Conservation (phyloP, 2,329 filamentous ascomycete genomes). For the Venturiaceae sp. region DNA sequence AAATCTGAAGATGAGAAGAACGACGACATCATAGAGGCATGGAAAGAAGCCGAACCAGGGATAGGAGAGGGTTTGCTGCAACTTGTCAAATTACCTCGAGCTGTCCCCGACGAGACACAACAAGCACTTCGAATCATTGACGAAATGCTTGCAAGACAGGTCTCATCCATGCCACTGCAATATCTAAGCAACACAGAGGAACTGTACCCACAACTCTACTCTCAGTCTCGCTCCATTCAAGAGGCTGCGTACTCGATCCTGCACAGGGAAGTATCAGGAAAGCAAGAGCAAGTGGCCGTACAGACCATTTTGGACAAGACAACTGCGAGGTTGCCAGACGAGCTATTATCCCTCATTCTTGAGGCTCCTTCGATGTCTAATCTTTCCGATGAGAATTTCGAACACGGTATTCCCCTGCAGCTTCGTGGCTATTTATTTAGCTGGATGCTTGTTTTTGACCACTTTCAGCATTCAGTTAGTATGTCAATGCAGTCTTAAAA, state of each 20-base stretch:
- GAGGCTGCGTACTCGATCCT: conserved; percentile 72
- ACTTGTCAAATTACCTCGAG: conserved; percentile 49
- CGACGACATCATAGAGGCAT: conserved; percentile 72
- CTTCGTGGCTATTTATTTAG: conserved; percentile 76
- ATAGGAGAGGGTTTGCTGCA: conserved; percentile 51
- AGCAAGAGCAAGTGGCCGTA: conserved; percentile 74
- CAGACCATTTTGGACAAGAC: conserved; percentile 64
- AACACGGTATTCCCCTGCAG: conserved; percentile 54
- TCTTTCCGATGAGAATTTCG: conserved; percentile 55
- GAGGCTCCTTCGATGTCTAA: conserved; percentile 64
- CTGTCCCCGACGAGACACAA: conserved; percentile 42
- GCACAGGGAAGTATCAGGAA: conserved; percentile 65
- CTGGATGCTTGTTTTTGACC: conserved; percentile 85
- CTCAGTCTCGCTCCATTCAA: conserved; percentile 66
- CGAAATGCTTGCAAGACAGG: conserved; percentile 58
- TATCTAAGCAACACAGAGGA: conserved; percentile 45
- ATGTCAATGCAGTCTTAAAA: neutral
- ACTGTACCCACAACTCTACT: conserved; percentile 67
- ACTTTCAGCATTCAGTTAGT: conserved; percentile 58
- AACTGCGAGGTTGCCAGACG: conserved; percentile 66
- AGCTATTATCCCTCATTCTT: conserved; percentile 73
- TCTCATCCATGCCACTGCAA: conserved; percentile 53
- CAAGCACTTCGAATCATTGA: conserved; percentile 70
- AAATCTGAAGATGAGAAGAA: conserved; percentile 39
- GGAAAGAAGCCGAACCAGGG: conserved; percentile 48